These are phyloP conservation scores for Backusella westeae DNA, from an alignment of 192 early-diverging fungal genomes.

Conservation along the genomic window DNA sequence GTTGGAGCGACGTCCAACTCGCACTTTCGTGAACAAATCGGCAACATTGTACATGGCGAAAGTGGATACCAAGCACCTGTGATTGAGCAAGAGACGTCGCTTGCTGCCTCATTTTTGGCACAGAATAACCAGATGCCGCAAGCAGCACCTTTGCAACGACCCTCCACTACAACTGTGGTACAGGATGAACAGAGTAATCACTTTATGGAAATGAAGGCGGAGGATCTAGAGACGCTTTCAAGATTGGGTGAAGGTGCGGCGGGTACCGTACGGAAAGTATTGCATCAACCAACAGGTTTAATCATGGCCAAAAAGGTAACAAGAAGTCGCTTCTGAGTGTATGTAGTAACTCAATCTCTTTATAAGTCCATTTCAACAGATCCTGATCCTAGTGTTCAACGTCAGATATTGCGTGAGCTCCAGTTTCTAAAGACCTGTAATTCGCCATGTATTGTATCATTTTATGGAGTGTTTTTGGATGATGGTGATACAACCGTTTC, in stretches of 20 bases:
- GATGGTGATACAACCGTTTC: conserved; percentile 78
- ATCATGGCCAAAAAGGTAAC: conserved; percentile 95
- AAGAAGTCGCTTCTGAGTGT: neutral
- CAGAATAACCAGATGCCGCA: neutral
- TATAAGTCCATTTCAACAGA: conserved; percentile 58
- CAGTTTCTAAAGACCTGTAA: conserved; percentile 86
- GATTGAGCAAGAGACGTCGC: conserved; percentile 15
- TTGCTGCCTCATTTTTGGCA: conserved; percentile 10
- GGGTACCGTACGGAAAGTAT: conserved; percentile 88
- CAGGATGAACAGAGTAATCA: neutral
- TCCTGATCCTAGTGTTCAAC: conserved; percentile 65
- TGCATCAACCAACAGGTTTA: conserved; percentile 65
- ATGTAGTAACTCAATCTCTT: neutral
- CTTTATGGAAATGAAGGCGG: conserved; percentile 40
- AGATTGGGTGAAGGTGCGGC: conserved; percentile 88
- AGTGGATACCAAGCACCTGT: neutral
- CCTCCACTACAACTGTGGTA: neutral
- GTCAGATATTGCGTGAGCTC: conserved; percentile 90
- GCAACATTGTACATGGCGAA: conserved; percentile 17
- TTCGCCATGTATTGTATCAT: conserved; percentile 92
- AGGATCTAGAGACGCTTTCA: conserved; percentile 71
- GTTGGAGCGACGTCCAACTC: neutral
- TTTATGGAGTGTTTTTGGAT: conserved; percentile 88
- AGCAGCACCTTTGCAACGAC: neutral
- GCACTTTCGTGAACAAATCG: conserved; percentile 20